A percentile compares a stretch with the other conserved stretches of the same genome.
These are phyloP conservation scores for Kodamaea neixiangensis DNA, from an alignment of 805 yeast species.

Conservation along the genomic window DNA sequence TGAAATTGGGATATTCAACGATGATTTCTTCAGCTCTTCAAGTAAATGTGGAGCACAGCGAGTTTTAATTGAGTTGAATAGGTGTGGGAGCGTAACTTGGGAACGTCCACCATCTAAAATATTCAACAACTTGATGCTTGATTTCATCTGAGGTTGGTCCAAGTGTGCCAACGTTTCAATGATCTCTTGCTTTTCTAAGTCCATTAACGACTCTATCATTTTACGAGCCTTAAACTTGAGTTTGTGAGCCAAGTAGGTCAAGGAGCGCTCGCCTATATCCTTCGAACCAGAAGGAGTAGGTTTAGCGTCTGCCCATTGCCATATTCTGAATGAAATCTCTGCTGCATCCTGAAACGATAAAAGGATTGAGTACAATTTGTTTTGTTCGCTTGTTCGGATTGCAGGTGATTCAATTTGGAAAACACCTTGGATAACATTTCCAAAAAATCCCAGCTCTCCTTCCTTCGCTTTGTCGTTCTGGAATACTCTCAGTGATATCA, in stretches of 20 bases:
- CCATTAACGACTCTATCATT: conserved; percentile 62
- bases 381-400: conserved; percentile 49
- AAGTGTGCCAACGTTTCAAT: conserved; percentile 63
- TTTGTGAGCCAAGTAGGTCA: conserved; percentile 49
- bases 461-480: conserved; percentile 14
- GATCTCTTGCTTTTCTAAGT: conserved; percentile 70
- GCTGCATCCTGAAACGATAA: conserved; percentile 64
- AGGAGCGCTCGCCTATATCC: conserved; percentile 20
- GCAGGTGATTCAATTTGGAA: conserved; percentile 70
- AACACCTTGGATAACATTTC: conserved; percentile 74
- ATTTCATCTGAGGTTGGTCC: conserved; percentile 12
- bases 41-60: conserved; percentile 41
- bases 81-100: conserved; percentile 66
- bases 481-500: conserved; percentile 22
- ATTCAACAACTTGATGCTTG: conserved; percentile 60
- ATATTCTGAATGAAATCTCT: conserved; percentile 56
- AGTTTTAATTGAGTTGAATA: conserved; percentile 56
- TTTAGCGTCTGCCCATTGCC: conserved; percentile 66
- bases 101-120: conserved; percentile 85
- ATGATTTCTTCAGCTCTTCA: conserved; percentile 41
- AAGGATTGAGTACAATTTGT: conserved; percentile 57
- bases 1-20: conserved; percentile 48
- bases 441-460: conserved; percentile 52
- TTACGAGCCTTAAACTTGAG: conserved; percentile 70
- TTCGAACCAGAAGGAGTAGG: background rate